Percentiles rank a stretch among this genome's conserved stretches.
These are phyloP conservation scores for Fagopyrum homotropicum DNA, from an alignment of 148 eudicot species.

Conservation along the genomic window DNA sequence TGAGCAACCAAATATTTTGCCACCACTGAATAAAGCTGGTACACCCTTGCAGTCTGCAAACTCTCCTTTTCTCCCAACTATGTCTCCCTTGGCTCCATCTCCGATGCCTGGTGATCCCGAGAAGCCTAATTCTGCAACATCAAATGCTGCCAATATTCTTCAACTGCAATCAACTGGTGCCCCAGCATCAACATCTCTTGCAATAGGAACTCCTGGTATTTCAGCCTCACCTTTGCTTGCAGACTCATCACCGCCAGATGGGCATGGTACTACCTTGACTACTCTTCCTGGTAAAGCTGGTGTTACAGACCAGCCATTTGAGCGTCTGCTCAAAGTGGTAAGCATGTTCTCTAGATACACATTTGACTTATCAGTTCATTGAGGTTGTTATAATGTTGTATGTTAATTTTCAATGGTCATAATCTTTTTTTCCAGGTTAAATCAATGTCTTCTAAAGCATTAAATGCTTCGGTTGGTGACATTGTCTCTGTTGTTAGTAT, in stretches of 20 bases:
- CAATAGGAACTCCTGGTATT: conserved; percentile 96
- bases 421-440: conserved; percentile 46
- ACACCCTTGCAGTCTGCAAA: conserved; percentile 81
- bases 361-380: background rate
- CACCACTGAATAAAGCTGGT: conserved; percentile 47
- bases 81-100: conserved; percentile 74
- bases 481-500: conserved; percentile 87
- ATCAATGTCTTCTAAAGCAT: conserved; percentile 62
- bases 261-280: conserved; percentile 43
- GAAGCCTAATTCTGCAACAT: conserved; percentile 45
- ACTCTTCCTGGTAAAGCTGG: conserved; percentile 61
- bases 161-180: conserved; percentile 52
- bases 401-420: background rate
- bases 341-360: conserved; percentile 12
- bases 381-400: background rate
- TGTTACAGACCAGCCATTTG: conserved; percentile 75
- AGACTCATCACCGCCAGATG: conserved; percentile 68
- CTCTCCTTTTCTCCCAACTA: conserved; percentile 79
- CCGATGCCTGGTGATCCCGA: conserved; percentile 84
- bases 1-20: conserved; percentile 63
- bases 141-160: conserved; percentile 49
- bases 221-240: conserved; percentile 94
- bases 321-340: conserved; percentile 82
- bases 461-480: conserved; percentile 68
- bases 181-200: conserved; percentile 60